Evolutionary conservation across 1,139 yeast genomes (phyloP), one percentile per base, ranked within the genome.

Genomic region (Blastobotrys niveus): DNA sequence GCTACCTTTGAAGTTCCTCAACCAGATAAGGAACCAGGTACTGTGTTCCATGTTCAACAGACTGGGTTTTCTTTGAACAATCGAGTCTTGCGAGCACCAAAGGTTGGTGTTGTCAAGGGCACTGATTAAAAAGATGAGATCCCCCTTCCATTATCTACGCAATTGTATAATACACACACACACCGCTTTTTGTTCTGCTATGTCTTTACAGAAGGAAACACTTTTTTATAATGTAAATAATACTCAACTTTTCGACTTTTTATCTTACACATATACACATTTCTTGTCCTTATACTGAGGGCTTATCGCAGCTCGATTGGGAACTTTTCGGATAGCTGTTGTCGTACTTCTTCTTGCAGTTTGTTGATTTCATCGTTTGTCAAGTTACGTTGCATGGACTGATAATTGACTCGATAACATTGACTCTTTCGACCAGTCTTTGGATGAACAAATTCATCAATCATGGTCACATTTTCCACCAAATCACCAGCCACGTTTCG

Each of bases 61-160:
- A 76, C 82, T 21, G 97, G 97, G 40, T 89, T 82, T 71, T 78
- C 83, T 48, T 75, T 87, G 61, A 88, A 88, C 67, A 79, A 83
- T 55, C 77, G 96, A 64, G 95, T 88, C 37, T 76, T 89, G 62
- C 80, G 97, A 68, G 95, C 97, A 34, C 96, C 97, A 51, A 89
- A 89, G 73, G 97, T 89, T 56, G 96, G 97, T 57, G 79, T 89
- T 61, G 96, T 88, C 55, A 85, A 83, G 70, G 79, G 62, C 24
- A 45, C 46, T 32, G 46, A 50, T 20, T 49, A 46, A 46, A 6
- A 15, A 32, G 17, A 8, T 24, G 12, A 8, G 10, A 24, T n/a
- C n/a, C 27, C 10, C 8, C 27, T 24, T 24, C 10, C 27, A 24
- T 24, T 24, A 8, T 24, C 10, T 24, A 24, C 27, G 12, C 10